Conservation (phyloP, 768 basidiomycete genomes). For the Glaciozyma antarctica region DNA sequence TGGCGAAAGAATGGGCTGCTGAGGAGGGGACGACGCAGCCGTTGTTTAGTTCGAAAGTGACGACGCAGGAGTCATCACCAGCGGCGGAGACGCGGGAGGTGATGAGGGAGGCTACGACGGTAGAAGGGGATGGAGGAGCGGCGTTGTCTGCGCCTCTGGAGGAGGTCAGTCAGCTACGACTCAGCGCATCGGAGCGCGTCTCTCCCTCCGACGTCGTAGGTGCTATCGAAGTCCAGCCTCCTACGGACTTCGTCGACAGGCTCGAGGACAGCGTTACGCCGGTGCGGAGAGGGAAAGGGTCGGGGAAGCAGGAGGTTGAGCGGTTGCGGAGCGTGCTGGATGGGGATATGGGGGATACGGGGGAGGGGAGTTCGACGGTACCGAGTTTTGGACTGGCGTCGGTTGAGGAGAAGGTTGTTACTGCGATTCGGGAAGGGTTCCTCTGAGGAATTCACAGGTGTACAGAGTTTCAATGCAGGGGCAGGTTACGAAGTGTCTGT, state of each 20-base stretch:
- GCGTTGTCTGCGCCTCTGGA: slow-evolving; percentile 13
- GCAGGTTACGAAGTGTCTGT: no score
- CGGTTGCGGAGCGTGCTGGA: not conserved
- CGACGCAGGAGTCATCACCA: no score
- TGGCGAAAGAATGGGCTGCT: slow-evolving; percentile 20
- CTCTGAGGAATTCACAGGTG: not conserved
- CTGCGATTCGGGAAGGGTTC: not conserved
- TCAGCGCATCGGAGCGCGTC: no score
- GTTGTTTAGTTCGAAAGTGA: no score
- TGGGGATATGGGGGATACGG: not conserved
- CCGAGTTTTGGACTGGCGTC: not conserved
- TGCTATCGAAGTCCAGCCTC: not conserved
- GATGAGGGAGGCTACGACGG: not conserved
- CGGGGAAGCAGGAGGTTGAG: not conserved
- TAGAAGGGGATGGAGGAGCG: slow-evolving; percentile 22
- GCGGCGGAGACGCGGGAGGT: no score
- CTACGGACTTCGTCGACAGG: not conserved
- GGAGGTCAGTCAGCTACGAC: slow-evolving; percentile 5
- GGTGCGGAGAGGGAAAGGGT: no score
- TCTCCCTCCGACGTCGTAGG: no score
- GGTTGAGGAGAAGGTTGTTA: not conserved
- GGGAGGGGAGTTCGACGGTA: not conserved
- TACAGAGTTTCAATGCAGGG: no score
- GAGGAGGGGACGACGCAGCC: slow-evolving; percentile 1
- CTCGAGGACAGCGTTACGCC: not conserved